A percentile compares a stretch with the other conserved stretches of the same genome.
Conservation (phyloP, 1,284 basidiomycete species). For the Fomitiporia mediterranea region DNA sequence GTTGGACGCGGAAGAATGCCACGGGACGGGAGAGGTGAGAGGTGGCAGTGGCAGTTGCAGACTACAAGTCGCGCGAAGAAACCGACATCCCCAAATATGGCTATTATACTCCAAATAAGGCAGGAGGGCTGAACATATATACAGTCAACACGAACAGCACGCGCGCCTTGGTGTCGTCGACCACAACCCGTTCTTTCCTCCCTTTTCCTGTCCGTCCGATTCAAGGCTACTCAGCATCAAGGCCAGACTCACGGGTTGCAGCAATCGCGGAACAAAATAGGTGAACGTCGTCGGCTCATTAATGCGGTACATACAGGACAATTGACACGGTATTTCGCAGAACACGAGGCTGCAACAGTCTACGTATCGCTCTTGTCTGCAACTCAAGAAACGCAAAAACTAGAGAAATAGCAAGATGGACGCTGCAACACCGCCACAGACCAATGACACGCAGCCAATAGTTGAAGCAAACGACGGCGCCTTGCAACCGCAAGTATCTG, state of each 20-base stretch:
- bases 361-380: background rate
- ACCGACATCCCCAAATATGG: background rate
- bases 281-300: background rate
- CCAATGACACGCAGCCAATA: slow-evolving; percentile 2
- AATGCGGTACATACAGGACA: background rate
- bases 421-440: slow-evolving; percentile 4
- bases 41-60: background rate
- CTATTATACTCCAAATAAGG: background rate
- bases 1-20: background rate
- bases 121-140: background rate
- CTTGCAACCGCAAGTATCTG: slow-evolving; percentile 30
- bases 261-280: background rate
- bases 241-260: no score
- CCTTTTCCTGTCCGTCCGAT: background rate
- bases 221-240: background rate
- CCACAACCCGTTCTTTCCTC: background rate
- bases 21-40: background rate
- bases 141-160: background rate
- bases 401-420: background rate
- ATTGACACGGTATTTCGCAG: background rate
- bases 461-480: slow-evolving; percentile 5
- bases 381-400: background rate
- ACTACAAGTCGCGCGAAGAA: background rate
- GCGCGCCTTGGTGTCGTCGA: background rate
- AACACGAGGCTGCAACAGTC: background rate